phyloP scores from a whole-genome alignment of 2,329 filamentous ascomycete genomes.

The Colletotrichum falcatum region DNA sequence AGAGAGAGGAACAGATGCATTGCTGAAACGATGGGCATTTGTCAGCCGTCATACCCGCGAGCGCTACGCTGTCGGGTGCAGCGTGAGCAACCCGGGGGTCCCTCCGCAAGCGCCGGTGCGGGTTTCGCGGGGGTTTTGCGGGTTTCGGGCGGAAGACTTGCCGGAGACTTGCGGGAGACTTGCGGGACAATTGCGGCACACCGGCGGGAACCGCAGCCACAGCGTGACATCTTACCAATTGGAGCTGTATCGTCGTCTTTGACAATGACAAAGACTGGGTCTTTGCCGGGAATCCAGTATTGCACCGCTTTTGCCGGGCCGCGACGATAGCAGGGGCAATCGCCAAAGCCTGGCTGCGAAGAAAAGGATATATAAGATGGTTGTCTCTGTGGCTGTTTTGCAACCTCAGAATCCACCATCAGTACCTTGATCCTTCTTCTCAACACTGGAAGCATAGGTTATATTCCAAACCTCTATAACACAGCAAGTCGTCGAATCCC shows the following conservation, averaged over 20 bases:
- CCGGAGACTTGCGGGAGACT: conserved; percentile 37
- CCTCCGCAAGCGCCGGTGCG: conserved; percentile 16
- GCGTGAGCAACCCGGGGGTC: neutral
- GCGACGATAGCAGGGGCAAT: neutral
- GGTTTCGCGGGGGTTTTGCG: conserved; percentile 35
- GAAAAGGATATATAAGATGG: neutral
- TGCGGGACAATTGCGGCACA: conserved; percentile 31
- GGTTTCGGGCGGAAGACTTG: conserved; percentile 40
- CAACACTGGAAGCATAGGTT: too few relatives aligned
- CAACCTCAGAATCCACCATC: neutral
- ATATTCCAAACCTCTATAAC: neutral
- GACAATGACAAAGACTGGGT: neutral
- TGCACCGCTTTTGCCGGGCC: neutral
- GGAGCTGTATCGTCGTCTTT: too few relatives aligned
- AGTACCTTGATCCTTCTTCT: neutral
- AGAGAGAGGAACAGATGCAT: too few relatives aligned
- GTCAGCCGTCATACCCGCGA: conserved; percentile 11
- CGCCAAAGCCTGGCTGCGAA: neutral
- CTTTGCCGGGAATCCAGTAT: too few relatives aligned
- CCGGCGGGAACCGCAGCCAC: neutral
- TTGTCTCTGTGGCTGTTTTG: too few relatives aligned
- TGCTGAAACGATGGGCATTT: conserved; percentile 7
- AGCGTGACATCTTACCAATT: neutral
- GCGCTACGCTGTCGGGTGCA: neutral
- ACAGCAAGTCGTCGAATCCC: neutral